These are phyloP conservation scores for Diplodia sapinea DNA, from an alignment of 2,329 filamentous ascomycete species.

Conservation along the genomic window DNA sequence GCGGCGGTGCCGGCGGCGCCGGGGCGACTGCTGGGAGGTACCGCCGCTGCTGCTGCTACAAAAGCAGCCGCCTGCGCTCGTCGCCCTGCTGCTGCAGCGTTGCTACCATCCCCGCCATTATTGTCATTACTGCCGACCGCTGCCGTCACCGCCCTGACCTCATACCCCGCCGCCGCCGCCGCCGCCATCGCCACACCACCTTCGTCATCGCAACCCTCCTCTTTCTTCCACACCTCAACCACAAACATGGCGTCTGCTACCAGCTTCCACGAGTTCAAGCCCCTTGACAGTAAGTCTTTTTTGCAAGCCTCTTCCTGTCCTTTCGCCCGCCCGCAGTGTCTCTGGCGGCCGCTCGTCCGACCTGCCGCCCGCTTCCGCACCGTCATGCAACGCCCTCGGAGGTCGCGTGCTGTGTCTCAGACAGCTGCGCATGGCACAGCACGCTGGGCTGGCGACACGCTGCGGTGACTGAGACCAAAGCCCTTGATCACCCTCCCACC, in stretches of 20 bases:
- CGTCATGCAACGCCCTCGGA: background rate
- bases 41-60: slow-evolving; percentile 6
- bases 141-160: slow-evolving; percentile 1
- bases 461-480: background rate
- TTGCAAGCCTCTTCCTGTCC: background rate
- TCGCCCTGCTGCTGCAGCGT: no score
- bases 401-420: slow-evolving; percentile 12
- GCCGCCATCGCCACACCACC: slow-evolving; percentile 1
- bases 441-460: background rate
- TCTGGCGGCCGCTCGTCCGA: background rate
- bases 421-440: background rate
- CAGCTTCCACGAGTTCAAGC: slow-evolving; percentile 82
- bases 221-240: slow-evolving; percentile 14
- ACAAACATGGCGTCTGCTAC: slow-evolving; percentile 70
- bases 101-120: background rate
- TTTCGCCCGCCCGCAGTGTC: background rate
- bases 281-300: slow-evolving; percentile 72
- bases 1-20: slow-evolving; percentile 17
- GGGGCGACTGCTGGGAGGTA: slow-evolving; percentile 11
- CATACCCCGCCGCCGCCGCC: slow-evolving; percentile 9
- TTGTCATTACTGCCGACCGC: background rate
- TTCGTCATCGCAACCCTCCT: background rate
- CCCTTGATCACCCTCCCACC: background rate
- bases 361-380: background rate
- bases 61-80: background rate